Evolutionary conservation across 306 rosid species (phyloP).

Genomic region (Medicago ruthenica): DNA sequence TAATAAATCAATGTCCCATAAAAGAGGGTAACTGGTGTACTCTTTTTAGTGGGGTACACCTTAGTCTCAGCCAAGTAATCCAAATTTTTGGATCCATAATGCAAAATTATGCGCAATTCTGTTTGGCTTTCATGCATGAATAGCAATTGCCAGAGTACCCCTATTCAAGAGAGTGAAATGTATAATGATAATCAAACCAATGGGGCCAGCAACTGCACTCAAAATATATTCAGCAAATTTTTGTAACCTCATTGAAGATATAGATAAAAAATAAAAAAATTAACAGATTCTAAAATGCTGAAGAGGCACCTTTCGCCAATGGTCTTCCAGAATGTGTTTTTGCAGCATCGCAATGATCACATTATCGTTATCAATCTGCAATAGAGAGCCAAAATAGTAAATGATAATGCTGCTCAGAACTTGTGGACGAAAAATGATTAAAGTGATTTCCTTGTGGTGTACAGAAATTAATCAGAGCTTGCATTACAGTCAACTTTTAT

Average conservation of each 20-base stretch:
- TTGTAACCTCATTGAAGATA: slow-evolving; percentile 2
- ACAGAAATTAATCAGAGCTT: slow-evolving; percentile 23
- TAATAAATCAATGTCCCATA: background rate
- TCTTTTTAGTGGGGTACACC: background rate
- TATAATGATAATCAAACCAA: background rate
- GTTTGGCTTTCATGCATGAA: slow-evolving; percentile 9
- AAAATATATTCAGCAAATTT: slow-evolving; percentile 25
- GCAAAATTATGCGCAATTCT: background rate
- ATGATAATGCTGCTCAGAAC: slow-evolving; percentile 20
- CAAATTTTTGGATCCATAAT: slow-evolving; percentile 13
- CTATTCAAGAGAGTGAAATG: slow-evolving; percentile 25
- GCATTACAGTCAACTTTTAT: slow-evolving; percentile 4
- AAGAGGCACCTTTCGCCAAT: slow-evolving; percentile 75
- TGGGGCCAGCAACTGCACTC: slow-evolving; percentile 3
- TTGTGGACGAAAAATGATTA: slow-evolving; percentile 26
- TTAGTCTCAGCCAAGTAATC: background rate
- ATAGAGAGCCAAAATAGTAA: slow-evolving; percentile 35
- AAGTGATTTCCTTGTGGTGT: slow-evolving; percentile 15
- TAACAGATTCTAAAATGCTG: slow-evolving; percentile 13
- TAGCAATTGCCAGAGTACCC: slow-evolving; percentile 20
- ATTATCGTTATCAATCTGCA: slow-evolving; percentile 73
- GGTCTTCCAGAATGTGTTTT: slow-evolving; percentile 77
- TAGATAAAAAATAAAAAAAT: slow-evolving; percentile 17
- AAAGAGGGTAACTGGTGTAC: background rate
- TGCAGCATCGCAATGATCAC: slow-evolving; percentile 69